Base-by-base conservation (phyloP, 768 basidiomycete species). In the Rhodotorula diobovata region DNA sequence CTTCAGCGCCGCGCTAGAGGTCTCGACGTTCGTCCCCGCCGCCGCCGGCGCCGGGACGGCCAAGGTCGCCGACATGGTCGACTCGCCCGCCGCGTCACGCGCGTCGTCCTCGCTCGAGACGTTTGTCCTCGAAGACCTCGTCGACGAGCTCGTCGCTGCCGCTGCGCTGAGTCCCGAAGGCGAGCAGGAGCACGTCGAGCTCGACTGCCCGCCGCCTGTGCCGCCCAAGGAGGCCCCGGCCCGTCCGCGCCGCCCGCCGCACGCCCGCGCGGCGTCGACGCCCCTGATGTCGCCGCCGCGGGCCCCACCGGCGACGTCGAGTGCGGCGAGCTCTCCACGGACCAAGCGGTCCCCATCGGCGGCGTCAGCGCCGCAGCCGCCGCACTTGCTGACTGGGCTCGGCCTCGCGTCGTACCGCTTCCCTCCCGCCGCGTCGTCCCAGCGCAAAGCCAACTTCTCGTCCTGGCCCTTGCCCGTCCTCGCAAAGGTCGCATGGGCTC, bases 91-190 rank as follows among this genome's bases (percentile, higher is more conserved):
- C 12, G 11, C 34, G 12, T 64, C 63, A 32, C 7, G 15, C 12
- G 9, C 34, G 32, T 9, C 11, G 21, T 30, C 32, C 3, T 43
- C 54, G 20, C 54, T 64, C 51, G 62, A 37, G n/a, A 63, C 62
- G 7, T 54, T 54, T 41, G 51, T 54, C 37, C 62, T 34, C 59
- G 60, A 56, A n/a, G 63, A 39, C 39, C 59, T 43, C n/a, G 35
- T 55, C 63, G 61, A 30, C 64, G 54, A 56, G 23, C 57, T 46
- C 23, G 39, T 32, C n/a, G 61, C 32, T 34, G 59, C 60, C 35
- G 48, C 21, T 14, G 21, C 4, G 34, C 28, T 23, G 58, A 60
- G 15, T 48, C 28, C 20, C 41, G 25, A 6, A 16, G 25, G 8
- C 11, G 48, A 25, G 25, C 9, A 1, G 6, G 48, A n/a, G 8